Percentiles rank a stretch among this genome's conserved stretches.
These are phyloP conservation scores for Globisporangium irregulare DNA, from an alignment of 352 stramenopile genomes.

Conservation along the genomic window DNA sequence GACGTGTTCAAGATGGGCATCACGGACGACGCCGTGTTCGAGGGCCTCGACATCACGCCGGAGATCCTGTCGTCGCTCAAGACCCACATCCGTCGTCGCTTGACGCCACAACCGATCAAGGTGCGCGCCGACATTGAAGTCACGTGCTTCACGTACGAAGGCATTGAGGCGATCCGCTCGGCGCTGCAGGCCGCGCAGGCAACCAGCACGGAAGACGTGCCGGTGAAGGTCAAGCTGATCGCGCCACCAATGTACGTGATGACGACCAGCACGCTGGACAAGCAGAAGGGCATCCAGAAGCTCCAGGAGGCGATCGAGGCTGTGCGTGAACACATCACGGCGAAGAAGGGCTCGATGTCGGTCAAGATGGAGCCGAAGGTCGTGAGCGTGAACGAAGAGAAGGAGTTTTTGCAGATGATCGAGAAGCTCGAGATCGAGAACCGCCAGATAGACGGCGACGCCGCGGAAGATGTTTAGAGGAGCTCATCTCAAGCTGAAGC, in stretches of 20 bases:
- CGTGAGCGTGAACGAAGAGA: constrained; percentile 98
- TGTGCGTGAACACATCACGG: constrained; percentile 92
- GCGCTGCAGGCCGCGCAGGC: constrained; percentile 91
- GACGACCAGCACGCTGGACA: constrained; percentile 98
- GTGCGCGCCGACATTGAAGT: constrained; percentile 99
- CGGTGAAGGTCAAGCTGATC: constrained; percentile 99
- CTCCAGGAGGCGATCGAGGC: constrained; percentile 95
- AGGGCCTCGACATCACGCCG: constrained; percentile 88
- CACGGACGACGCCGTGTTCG: constrained; percentile 84
- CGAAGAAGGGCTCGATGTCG: constrained; percentile 93
- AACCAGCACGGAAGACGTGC: constrained; percentile 86
- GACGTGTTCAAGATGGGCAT: constrained; percentile 99
- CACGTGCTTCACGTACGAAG: constrained; percentile 99
- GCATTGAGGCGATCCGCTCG: constrained; percentile 98
- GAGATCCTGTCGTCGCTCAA: constrained; percentile 91
- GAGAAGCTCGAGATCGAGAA: constrained; percentile 98
- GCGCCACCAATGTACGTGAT: constrained; percentile 99
- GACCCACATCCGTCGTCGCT: constrained; percentile 94
- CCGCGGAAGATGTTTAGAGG: constrained; percentile 89
- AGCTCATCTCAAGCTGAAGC: neutral
- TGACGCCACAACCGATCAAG: constrained; percentile 99
- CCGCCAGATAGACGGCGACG: constrained; percentile 97
- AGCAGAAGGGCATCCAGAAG: constrained; percentile 96
- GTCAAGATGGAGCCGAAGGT: constrained; percentile 99
- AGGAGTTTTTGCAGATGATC: constrained; percentile 99